These are phyloP conservation scores for Mycena leptocephala DNA, from an alignment of 768 basidiomycete genomes.

Conservation along the genomic window DNA sequence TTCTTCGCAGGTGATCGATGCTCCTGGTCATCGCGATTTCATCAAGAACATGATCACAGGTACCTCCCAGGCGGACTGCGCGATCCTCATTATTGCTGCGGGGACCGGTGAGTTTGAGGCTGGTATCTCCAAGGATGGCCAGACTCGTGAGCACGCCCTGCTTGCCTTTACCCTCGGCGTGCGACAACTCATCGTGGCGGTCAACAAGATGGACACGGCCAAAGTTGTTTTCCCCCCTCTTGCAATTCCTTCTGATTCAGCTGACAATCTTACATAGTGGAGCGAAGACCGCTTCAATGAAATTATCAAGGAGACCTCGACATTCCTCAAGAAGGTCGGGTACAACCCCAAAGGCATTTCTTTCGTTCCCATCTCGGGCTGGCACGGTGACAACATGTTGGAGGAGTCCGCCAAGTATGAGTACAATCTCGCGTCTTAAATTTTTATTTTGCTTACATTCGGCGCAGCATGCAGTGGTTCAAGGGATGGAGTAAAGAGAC, in stretches of 20 bases:
- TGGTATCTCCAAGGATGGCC: constrained; percentile 99
- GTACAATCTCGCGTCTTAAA: constrained; percentile 1
- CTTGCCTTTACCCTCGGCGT: constrained; percentile 99
- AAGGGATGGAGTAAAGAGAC: constrained; percentile 99
- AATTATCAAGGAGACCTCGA: constrained; percentile 98
- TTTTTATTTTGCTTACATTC: constrained; percentile 20
- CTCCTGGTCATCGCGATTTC: constrained; percentile 99
- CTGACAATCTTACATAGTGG: constrained; percentile 74
- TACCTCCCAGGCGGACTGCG: constrained; percentile 99
- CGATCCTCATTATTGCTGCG: constrained; percentile 98
- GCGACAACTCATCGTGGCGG: constrained; percentile 98
- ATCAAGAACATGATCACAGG: constrained; percentile 99
- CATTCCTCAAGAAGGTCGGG: constrained; percentile 99
- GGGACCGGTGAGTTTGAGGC: constrained; percentile 99
- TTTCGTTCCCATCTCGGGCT: constrained; percentile 99
- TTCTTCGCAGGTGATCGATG: constrained; percentile 90
- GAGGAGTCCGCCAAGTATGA: constrained; percentile 96
- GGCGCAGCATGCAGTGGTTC: constrained; percentile 95
- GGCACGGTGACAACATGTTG: constrained; percentile 99
- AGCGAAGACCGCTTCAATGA: constrained; percentile 99
- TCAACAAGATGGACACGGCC: constrained; percentile 99
- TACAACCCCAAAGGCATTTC: constrained; percentile 99
- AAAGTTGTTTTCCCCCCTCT: constrained; percentile 67
- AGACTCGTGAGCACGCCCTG: constrained; percentile 99
- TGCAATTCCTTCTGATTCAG: background rate